A percentile compares a stretch with the other conserved stretches of the same genome.
phyloP scores from a whole-genome alignment of 257 asterid species.

The Solanum appendiculatum region DNA sequence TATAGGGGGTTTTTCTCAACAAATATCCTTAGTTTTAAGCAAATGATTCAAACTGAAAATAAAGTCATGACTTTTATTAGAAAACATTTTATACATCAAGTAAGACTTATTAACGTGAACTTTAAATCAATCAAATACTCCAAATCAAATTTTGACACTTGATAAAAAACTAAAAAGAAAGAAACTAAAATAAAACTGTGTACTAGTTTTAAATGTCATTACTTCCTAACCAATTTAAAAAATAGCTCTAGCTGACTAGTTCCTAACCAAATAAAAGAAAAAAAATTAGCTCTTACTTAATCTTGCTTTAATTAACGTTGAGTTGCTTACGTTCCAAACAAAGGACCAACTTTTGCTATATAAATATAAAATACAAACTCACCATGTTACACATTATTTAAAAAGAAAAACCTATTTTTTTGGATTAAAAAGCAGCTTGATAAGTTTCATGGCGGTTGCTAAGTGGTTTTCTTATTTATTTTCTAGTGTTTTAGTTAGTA shows the following conservation, averaged over 20 bases:
- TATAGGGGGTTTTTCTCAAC: too few species aligned
- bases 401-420: not conserved
- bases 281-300: not conserved
- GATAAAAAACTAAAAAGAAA: not conserved
- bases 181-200: not conserved
- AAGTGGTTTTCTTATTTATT: rapidly evolving
- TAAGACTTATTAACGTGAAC: not conserved
- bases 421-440: not conserved
- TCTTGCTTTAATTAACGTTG: not conserved
- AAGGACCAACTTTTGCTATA: not conserved
- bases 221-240: not conserved
- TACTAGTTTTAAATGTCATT: not conserved
- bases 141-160: not conserved
- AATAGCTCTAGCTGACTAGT: not conserved
- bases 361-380: not conserved
- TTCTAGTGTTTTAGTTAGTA: too few species aligned
- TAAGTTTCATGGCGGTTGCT: too few species aligned
- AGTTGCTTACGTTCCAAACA: not conserved
- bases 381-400: not conserved
- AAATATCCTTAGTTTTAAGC: not conserved
- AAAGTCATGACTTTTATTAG: not conserved
- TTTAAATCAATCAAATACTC: not conserved
- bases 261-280: not conserved
- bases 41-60: not conserved
- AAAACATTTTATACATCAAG: not conserved